Percentiles rank a stretch among this genome's conserved stretches.
Evolutionary conservation across 305 asterid genomes (phyloP).

Genomic region (Solanum aculeatissimum): DNA sequence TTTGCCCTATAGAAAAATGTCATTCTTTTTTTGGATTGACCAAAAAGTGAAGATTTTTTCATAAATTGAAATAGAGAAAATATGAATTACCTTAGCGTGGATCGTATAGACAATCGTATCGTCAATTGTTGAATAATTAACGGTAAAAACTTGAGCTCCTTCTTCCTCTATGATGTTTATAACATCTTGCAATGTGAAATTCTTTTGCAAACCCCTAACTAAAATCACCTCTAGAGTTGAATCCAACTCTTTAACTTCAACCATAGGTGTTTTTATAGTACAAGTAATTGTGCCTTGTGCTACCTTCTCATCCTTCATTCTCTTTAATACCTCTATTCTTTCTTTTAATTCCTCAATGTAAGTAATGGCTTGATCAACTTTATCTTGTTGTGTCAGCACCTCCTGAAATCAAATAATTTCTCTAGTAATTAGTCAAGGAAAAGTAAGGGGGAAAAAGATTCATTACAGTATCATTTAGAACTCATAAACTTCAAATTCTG

Average conservation of each 20-base stretch:
- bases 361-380: slow-evolving; percentile 19
- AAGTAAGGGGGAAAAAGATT: not conserved
- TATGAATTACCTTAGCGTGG: slow-evolving; percentile 21
- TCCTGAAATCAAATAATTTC: slow-evolving; percentile 16
- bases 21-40: too few species aligned
- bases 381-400: slow-evolving; percentile 18
- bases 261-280: not conserved
- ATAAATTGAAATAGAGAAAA: not conserved
- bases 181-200: slow-evolving; percentile 1
- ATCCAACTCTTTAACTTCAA: slow-evolving; percentile 14
- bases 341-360: slow-evolving; percentile 21
- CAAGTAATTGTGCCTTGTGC: not conserved
- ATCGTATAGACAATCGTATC: slow-evolving; percentile 6
- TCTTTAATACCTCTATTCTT: slow-evolving; percentile 18
- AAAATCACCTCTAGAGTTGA: slow-evolving; percentile 23
- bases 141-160: slow-evolving; percentile 25
- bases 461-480: not conserved
- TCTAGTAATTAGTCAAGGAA: not conserved
- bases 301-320: slow-evolving; percentile 12
- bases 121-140: not conserved
- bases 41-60: too few species aligned
- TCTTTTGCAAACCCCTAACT: slow-evolving; percentile 4
- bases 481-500: too few species aligned
- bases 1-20: too few species aligned
- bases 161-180: slow-evolving; percentile 15